Conservation (phyloP, 192 early-diverging fungal genomes). For the Linnemannia elongata region DNA sequence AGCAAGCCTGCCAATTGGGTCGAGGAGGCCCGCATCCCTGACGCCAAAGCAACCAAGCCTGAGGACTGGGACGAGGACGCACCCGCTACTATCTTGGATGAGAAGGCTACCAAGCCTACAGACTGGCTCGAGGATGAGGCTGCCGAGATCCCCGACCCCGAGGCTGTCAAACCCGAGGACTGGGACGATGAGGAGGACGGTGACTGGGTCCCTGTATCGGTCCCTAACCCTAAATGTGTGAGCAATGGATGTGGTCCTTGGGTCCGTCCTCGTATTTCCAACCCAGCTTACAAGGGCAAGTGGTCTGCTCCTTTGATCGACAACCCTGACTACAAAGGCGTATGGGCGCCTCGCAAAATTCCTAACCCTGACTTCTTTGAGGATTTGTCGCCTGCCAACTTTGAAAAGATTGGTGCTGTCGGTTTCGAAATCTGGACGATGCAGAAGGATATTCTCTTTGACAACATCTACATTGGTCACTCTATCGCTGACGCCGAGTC, state of each 20-base stretch:
- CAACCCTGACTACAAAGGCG: slow-evolving; percentile 91
- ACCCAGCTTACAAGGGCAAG: slow-evolving; percentile 90
- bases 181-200: slow-evolving; percentile 95
- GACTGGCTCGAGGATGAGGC: slow-evolving; percentile 90
- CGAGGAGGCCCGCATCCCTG: slow-evolving; percentile 82
- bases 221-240: slow-evolving; percentile 85
- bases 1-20: slow-evolving; percentile 91
- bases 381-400: slow-evolving; percentile 79
- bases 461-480: slow-evolving; percentile 92
- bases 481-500: slow-evolving; percentile 73
- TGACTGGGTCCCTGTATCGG: slow-evolving; percentile 82
- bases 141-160: slow-evolving; percentile 80
- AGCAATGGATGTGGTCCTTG: slow-evolving; percentile 84
- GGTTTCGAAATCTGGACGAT: slow-evolving; percentile 96
- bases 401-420: slow-evolving; percentile 80
- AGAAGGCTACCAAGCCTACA: slow-evolving; percentile 79
- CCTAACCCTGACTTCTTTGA: slow-evolving; percentile 87
- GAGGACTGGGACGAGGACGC: slow-evolving; percentile 84
- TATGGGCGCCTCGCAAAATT: slow-evolving; percentile 86
- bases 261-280: slow-evolving; percentile 80
- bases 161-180: slow-evolving; percentile 84
- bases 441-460: slow-evolving; percentile 85
- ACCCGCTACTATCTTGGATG: slow-evolving; percentile 79
- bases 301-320: slow-evolving; percentile 87
- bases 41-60: slow-evolving; percentile 65